Evolutionary conservation across 2,329 filamentous ascomycete genomes (phyloP).

Genomic region (Penicillium carneum): DNA sequence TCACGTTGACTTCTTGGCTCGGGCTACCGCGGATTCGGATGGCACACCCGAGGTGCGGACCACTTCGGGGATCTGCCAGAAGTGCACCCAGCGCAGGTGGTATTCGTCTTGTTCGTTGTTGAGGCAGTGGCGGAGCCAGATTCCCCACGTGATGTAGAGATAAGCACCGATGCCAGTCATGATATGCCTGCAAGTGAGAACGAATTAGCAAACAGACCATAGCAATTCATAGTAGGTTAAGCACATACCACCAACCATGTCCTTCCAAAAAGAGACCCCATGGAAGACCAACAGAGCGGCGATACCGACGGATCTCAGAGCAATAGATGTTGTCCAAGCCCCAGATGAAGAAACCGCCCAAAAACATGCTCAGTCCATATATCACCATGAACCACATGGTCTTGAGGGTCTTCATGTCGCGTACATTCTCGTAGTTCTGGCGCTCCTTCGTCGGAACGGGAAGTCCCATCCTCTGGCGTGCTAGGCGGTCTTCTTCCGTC

Average conservation of each 20-base stretch:
- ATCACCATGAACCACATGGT: conserved; percentile 80
- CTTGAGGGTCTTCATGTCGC: conserved; percentile 65
- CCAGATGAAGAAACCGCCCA: conserved; percentile 80
- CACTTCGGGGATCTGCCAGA: conserved; percentile 65
- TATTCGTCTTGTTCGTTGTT: conserved; percentile 76
- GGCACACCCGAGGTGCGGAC: conserved; percentile 42
- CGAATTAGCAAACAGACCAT: conserved; percentile 24
- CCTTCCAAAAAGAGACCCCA: conserved; percentile 80
- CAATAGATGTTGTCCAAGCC: conserved; percentile 81
- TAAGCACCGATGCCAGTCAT: conserved; percentile 85
- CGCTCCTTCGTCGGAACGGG: conserved; percentile 53
- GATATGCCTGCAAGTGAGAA: conserved; percentile 65
- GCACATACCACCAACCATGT: conserved; percentile 72
- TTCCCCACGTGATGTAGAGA: conserved; percentile 82
- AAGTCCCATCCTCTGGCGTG: conserved; percentile 45
- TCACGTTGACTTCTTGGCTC: conserved; percentile 42
- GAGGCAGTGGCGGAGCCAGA: conserved; percentile 79
- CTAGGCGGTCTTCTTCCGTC: conserved; percentile 56
- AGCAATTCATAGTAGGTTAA: not conserved
- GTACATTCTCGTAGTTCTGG: conserved; percentile 59
- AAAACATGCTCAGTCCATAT: conserved; percentile 72
- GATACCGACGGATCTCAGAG: conserved; percentile 67
- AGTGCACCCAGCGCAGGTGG: conserved; percentile 71
- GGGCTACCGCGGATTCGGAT: conserved; percentile 29
- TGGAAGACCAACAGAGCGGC: conserved; percentile 73